Conservation (phyloP, 805 yeast species). For the Wickerhamiella kurtzmanii region DNA sequence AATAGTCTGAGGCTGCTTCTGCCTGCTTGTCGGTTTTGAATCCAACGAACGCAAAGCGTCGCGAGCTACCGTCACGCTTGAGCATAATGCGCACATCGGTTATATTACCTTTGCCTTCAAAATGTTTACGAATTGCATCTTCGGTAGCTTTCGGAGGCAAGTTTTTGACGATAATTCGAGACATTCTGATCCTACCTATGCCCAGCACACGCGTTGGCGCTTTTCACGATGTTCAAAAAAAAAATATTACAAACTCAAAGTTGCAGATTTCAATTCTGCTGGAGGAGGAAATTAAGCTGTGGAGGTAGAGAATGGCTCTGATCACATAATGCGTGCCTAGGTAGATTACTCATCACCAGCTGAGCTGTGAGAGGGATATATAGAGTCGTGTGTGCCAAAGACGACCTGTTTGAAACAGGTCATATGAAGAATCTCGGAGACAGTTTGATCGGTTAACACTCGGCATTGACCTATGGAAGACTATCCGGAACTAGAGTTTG, state of each 20-base stretch:
- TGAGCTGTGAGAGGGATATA: no score
- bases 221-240: no score
- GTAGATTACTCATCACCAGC: neutral
- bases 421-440: no score
- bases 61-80: slow-evolving; percentile 69
- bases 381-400: no score
- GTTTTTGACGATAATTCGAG: slow-evolving; percentile 86
- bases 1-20: slow-evolving; percentile 57
- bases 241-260: no score
- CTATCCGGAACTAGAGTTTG: neutral
- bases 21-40: slow-evolving; percentile 67
- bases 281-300: no score
- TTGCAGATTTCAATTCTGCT: neutral
- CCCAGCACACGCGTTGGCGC: no score
- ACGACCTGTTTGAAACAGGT: neutral
- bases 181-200: no score
- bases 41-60: slow-evolving; percentile 90
- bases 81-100: slow-evolving; percentile 82
- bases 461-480: neutral
- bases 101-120: slow-evolving; percentile 44
- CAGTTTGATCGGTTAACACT: no score
- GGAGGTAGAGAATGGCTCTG: no score
- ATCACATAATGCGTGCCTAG: no score
- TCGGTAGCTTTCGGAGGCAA: slow-evolving; percentile 70
- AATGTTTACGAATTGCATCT: slow-evolving; percentile 54